Evolutionary conservation across 495 filamentous ascomycete genomes (phyloP), one percentile per base, ranked within the genome.

Genomic region (Penicillium paxilli): DNA sequence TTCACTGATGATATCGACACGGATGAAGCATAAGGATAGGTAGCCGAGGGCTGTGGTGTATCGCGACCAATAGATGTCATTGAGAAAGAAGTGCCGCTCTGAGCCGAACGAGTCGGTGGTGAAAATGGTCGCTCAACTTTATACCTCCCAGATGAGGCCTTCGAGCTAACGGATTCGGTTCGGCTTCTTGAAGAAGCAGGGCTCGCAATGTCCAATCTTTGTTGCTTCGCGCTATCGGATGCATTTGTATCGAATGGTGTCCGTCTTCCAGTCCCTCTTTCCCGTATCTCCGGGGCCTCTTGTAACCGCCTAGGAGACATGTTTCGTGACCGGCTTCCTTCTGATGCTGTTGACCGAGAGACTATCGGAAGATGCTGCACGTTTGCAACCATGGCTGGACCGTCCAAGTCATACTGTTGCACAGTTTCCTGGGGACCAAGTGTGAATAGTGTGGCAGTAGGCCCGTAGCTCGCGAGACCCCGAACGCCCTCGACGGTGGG

Each of bases 321-420:
- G 11, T 59, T 60, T 30, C 62, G 55, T 44, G 65, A 54, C 52
- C 64, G 57, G n/a, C 69, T 58, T 52, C 88, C 83, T 60, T 92
- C 90, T 16, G 90, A 88, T n/a, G 89, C 86, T 21, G 86, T 86
- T 14, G 93, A 86, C 45, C 91, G 87, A 17, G 88, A 76, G 7
- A 85, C 78, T 48, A 86, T 80, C 5, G 91, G 89, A 37, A 83
- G 79, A 69, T 96, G 91, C 55, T 95, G 91, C 21, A 92, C 85
- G 66, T 89, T 92, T 30, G 85, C 84, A 8, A 93, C 87, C 75
- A 96, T 80, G 53, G 81, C 78, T 17, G 91, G 88, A 21, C 86
- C 87, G 52, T 93, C 95, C 37, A 97, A 73, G 65, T 96, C 91
- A 68, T 94, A 98, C 68, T 98, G 94, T 62, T 97, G 95, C 23